Evolutionary conservation across 768 basidiomycete genomes (phyloP).

Genomic region (Neoboletus magnificus): DNA sequence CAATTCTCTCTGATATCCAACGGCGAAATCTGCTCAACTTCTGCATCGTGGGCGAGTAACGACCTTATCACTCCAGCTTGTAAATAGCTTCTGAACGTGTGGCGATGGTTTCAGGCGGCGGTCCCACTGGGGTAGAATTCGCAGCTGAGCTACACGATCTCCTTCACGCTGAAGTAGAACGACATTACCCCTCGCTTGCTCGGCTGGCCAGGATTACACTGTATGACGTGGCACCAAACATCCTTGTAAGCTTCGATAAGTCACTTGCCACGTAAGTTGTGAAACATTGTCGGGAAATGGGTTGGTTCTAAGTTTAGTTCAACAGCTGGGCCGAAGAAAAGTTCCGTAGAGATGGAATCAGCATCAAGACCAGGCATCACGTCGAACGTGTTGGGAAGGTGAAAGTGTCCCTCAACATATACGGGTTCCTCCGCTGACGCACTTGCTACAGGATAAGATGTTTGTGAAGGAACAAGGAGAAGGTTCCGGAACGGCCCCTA

Average conservation of each 20-base stretch:
- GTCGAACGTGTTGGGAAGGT: conserved; percentile 68
- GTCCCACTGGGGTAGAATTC: conserved; percentile 80
- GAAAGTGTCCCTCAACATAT: conserved; percentile 10
- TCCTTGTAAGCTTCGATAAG: conserved; percentile 72
- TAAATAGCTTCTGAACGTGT: conserved; percentile 4
- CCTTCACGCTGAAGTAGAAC: conserved; percentile 59
- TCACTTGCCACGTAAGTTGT: conserved; percentile 52
- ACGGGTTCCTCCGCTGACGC: conserved; percentile 8
- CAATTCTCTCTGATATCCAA: conserved; percentile 69
- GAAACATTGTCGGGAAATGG: neutral
- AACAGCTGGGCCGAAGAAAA: conserved; percentile 64
- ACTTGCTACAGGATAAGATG: conserved; percentile 51
- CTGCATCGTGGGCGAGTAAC: conserved; percentile 70
- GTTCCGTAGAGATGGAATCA: conserved; percentile 72
- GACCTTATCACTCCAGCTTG: neutral
- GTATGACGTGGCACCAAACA: conserved; percentile 78
- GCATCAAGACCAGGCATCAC: conserved; percentile 66
- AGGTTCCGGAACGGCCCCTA: conserved; percentile 38
- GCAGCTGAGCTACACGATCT: conserved; percentile 81
- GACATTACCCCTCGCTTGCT: conserved; percentile 61
- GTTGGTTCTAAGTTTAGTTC: neutral
- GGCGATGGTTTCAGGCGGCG: conserved; percentile 48
- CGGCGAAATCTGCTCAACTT: conserved; percentile 77
- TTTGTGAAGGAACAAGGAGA: conserved; percentile 69
- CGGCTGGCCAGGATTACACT: conserved; percentile 68